A percentile compares a stretch with the other conserved stretches of the same genome.
These are phyloP conservation scores for Pleurotus eryngii DNA, from an alignment of 768 basidiomycete species.

Conservation along the genomic window DNA sequence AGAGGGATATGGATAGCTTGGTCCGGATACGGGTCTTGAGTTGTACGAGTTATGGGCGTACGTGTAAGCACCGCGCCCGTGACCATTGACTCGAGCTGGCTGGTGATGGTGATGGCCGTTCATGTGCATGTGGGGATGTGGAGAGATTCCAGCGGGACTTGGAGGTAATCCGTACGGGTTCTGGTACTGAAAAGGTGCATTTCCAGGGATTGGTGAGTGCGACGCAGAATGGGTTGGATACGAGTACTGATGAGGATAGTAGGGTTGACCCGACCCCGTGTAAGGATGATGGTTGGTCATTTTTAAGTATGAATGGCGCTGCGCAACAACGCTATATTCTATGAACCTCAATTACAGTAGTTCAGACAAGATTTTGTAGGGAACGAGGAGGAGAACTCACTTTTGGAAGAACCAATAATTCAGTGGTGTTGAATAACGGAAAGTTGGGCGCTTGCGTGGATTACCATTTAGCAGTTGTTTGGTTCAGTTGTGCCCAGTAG, in stretches of 20 bases:
- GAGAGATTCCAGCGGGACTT: constrained; percentile 26
- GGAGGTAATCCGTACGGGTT: constrained; percentile 26
- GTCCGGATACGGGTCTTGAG: constrained; percentile 29
- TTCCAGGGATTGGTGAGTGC: background rate
- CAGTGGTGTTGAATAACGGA: background rate
- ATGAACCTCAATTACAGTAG: no score
- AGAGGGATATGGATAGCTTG: constrained; percentile 33
- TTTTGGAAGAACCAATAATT: no score
- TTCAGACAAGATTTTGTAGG: background rate
- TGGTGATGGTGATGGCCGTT: constrained; percentile 27
- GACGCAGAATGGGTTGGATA: constrained; percentile 7
- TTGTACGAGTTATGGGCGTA: constrained; percentile 25
- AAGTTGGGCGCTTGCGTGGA: constrained; percentile 1
- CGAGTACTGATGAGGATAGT: constrained; percentile 33
- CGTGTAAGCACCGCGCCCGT: constrained; percentile 28
- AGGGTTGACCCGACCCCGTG: background rate
- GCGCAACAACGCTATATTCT: background rate
- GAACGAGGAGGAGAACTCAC: background rate
- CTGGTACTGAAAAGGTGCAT: background rate
- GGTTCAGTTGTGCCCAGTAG: background rate
- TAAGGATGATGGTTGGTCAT: constrained; percentile 2
- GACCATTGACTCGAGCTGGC: constrained; percentile 30
- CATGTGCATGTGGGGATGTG: constrained; percentile 13
- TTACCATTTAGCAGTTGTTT: background rate
- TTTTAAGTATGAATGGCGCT: background rate